Percentiles rank a stretch among this genome's conserved stretches.
Evolutionary conservation across 139 green algal genomes (phyloP).

Genomic region (Micractinium conductrix): DNA sequence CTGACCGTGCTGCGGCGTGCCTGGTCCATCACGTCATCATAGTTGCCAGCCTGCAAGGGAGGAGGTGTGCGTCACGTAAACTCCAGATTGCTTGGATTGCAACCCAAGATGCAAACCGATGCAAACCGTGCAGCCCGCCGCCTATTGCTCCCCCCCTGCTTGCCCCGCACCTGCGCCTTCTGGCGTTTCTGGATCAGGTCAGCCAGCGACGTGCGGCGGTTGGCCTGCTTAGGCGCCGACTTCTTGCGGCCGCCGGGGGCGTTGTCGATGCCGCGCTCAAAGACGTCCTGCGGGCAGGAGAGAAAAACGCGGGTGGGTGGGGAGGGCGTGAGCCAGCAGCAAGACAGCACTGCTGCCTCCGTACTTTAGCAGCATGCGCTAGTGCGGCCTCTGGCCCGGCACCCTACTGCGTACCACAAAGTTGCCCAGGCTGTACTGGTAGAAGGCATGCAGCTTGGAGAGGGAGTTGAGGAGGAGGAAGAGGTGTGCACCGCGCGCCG

Average conservation of each 20-base stretch:
- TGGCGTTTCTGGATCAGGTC: constrained; percentile 16
- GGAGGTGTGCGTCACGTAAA: too few species aligned
- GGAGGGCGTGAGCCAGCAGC: neutral
- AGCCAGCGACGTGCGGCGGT: neutral
- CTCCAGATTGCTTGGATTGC: too few species aligned
- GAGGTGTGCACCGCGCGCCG: constrained; percentile 77
- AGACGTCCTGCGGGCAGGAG: constrained; percentile 15
- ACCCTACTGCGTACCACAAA: constrained; percentile 86
- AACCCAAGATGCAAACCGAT: too few species aligned
- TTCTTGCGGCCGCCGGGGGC: constrained; percentile 7
- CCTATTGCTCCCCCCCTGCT: too few species aligned
- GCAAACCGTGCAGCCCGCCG: too few species aligned
- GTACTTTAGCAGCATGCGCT: too few species aligned
- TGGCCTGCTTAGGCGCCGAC: neutral
- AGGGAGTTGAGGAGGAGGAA: constrained; percentile 95
- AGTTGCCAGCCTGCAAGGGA: neutral
- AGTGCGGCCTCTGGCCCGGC: too few species aligned
- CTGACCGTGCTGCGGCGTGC: constrained; percentile 10
- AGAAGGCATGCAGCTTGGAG: constrained; percentile 86
- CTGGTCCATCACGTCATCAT: neutral
- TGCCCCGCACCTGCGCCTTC: too few species aligned
- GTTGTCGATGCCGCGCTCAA: constrained; percentile 19
- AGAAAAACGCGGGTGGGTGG: too few species aligned
- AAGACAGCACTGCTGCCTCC: too few species aligned
- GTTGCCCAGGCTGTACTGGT: constrained; percentile 92